Base-by-base conservation (phyloP, 176 grass and related monocot genomes). In the Carex myosuroides region DNA sequence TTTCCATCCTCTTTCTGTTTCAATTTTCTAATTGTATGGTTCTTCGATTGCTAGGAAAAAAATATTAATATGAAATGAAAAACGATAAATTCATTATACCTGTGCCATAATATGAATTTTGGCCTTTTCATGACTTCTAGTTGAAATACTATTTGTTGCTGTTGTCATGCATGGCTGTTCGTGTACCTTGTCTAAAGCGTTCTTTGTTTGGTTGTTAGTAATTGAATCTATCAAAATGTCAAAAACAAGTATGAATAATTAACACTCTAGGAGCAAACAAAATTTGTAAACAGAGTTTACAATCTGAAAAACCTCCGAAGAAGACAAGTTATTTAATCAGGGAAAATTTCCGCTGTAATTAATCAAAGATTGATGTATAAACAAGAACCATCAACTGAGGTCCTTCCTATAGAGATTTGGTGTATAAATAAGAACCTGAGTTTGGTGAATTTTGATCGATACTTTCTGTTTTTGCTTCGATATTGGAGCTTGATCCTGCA, bases 361-460 rank as follows among this genome's bases (percentile, higher is more conserved):
- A 44, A 44, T 44, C 42, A 39, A 12, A 55, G 22, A 75, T 17
- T 54, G 2, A 13, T 17, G 30, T 30, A 32, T 75, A 53, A 76
- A 76, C 5, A 73, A 3, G 13, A 53, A 76, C 10, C 70, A 22
- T 70, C n/a, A 7, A 53, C 46, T 1, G 13, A 54, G 46, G 12
- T 75, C 46, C 20, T 75, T 75, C 44, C 20, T 75, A 54, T 53
- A 35, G 20, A 54, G 12, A 74, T 54, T 16, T 53, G 1, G 12
- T 7, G 26, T 53, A 30, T 74, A 52, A 75, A 75, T 11, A 72
- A 3, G 12, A 52, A 75, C 71, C 71, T 75, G 71, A 30, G 46
- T 53, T 29, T 16, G 71, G 5, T 75, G 71, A 75, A 75, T 75
- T 75, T 29, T 75, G 72, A 55, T 76, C 55, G 44, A 76, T 76